phyloP scores from a whole-genome alignment of 78 protist genomes.

The Emiliania huxleyi region DNA sequence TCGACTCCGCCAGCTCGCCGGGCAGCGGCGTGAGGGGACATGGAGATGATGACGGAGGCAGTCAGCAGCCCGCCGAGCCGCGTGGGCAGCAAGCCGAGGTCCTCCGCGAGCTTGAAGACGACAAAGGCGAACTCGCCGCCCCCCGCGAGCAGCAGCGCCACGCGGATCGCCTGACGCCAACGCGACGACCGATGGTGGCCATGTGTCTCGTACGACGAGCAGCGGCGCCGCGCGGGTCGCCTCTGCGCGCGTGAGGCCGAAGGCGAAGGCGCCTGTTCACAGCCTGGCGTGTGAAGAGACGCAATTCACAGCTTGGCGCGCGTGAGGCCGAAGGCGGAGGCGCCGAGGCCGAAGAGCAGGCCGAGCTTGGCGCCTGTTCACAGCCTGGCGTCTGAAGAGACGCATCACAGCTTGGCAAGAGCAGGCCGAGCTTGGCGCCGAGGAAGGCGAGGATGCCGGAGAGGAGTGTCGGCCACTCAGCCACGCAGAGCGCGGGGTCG shows the following conservation, averaged over 20 bases:
- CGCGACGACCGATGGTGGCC: not conserved
- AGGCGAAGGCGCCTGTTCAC: no score
- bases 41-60: not conserved
- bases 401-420: no score
- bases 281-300: no score
- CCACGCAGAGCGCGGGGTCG: not conserved
- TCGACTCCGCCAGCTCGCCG: not conserved
- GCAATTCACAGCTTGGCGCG: no score
- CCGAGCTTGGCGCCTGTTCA: no score
- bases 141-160: not conserved
- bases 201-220: no score
- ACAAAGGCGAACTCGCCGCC: not conserved
- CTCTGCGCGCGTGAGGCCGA: no score
- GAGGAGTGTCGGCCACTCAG: not conserved
- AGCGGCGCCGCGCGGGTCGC: no score
- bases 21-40: not conserved
- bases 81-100: not conserved
- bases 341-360: no score
- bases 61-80: not conserved
- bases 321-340: no score
- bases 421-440: not conserved
- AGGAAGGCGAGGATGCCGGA: not conserved
- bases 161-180: not conserved
- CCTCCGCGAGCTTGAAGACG: not conserved
- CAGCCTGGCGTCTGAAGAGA: no score